Conservation (phyloP, 768 basidiomycete species). For the Amanita pallidorosea region DNA sequence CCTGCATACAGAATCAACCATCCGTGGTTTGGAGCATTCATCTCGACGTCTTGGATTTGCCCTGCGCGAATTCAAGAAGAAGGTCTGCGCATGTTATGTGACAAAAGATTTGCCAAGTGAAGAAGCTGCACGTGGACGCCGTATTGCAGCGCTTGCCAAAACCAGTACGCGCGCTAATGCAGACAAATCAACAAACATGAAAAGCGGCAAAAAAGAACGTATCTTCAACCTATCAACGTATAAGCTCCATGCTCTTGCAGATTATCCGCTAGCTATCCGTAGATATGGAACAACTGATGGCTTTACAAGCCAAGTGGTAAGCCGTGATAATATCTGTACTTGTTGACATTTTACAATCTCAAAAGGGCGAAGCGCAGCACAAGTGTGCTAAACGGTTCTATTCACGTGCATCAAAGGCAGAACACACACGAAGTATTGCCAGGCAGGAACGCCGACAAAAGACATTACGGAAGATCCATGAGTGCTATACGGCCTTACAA, state of each 20-base stretch:
- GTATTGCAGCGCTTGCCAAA: background rate
- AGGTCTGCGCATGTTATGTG: constrained; percentile 9
- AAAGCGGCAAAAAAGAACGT: background rate
- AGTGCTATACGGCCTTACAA: background rate
- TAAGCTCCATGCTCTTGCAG: constrained; percentile 19
- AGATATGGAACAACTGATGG: constrained; percentile 20
- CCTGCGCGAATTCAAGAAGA: constrained; percentile 14
- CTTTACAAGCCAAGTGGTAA: constrained; percentile 20
- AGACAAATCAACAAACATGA: background rate
- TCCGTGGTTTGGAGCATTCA: constrained; percentile 16
- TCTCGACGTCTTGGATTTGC: constrained; percentile 16
- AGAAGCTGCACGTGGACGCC: constrained; percentile 11
- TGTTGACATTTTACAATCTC: constrained; percentile 11
- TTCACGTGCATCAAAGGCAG: constrained; percentile 18
- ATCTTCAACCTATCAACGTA: constrained; percentile 14
- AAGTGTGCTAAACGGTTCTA: constrained; percentile 22
- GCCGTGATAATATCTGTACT: background rate
- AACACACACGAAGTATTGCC: constrained; percentile 7
- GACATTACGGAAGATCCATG: background rate
- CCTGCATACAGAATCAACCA: constrained; percentile 7
- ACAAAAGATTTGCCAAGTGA: constrained; percentile 17
- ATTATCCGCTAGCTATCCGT: constrained; percentile 14
- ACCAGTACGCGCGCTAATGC: background rate
- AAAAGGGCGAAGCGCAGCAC: constrained; percentile 31
- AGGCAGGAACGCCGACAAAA: background rate